Evolutionary conservation across 176 grass and related monocot species (phyloP).

Genomic region (Ananas comosus): DNA sequence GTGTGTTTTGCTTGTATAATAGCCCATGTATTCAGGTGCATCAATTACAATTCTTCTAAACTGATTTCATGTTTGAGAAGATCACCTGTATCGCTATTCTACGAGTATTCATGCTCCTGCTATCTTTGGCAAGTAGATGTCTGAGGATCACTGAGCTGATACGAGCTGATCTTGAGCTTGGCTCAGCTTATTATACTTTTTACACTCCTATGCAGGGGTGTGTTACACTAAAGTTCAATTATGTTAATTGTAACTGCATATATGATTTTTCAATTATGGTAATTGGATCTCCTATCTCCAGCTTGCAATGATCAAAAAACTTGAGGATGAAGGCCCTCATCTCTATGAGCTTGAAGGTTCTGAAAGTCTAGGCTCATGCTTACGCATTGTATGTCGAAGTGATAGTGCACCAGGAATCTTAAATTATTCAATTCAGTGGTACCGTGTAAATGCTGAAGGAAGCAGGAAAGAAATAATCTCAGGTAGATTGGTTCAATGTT

Average conservation of each 20-base stretch:
- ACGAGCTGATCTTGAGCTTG: too few species aligned
- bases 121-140: background rate
- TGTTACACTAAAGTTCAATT: too few species aligned
- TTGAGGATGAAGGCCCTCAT: conserved; percentile 55
- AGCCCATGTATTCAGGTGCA: background rate
- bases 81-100: background rate
- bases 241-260: conserved; percentile 1
- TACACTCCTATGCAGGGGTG: too few species aligned
- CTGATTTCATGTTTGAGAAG: background rate
- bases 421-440: conserved; percentile 68
- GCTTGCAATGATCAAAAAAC: conserved; percentile 74
- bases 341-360: conserved; percentile 73
- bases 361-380: conserved; percentile 62
- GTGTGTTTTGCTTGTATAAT: background rate
- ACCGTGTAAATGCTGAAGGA: conserved; percentile 47
- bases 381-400: conserved; percentile 55
- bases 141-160: background rate
- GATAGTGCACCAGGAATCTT: conserved; percentile 41
- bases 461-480: conserved; percentile 53
- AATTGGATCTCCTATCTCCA: conserved; percentile 25
- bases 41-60: background rate
- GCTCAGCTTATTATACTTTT: too few species aligned
- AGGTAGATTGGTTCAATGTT: conserved; percentile 26
- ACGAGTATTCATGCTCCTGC: background rate
- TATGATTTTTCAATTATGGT: too few species aligned